Evolutionary conservation across 2,329 filamentous ascomycete genomes (phyloP), one percentile per base, ranked within the genome.

Genomic region (Trichoderma aggressivum): DNA sequence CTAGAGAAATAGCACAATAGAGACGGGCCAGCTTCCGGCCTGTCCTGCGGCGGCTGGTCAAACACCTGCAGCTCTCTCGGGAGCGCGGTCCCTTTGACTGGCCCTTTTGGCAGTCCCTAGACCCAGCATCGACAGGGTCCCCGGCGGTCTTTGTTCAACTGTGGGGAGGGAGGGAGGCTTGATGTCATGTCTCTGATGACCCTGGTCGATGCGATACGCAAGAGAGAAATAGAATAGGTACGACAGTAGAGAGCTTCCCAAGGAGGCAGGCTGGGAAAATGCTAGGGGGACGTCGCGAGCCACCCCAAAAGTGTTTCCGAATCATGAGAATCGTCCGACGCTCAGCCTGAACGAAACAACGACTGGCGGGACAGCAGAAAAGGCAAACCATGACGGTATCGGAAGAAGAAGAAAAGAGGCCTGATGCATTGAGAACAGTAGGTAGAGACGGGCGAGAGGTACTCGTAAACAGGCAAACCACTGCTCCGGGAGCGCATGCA

Each of bases 161-260:
- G 66, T 32, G 66, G 66, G 56, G 66, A 59, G 30, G 65, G 65
- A 39, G 65, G 32, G 30, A 53, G 62, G 62, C 58, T 65, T 64
- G 60, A 70, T 70, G 60, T 65, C 68, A 64, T 64, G 61, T 70
- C 60, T 64, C 68, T 70, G 21, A 36, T 50, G 26, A 70, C 36
- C 68, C 68, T 28, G 50, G 68, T 63, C 68, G 30, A 65, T 32
- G 26, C 11, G 26, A 55, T 14, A 63, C 21, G 34, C 24, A 39
- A 18, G n/a, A 32, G 39, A 58, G 34, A 56, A 26, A 70, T 7
- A 11, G 4, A 7, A 10, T 43, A 36, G 18, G 14, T 36, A 26
- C 39, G 34, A n/a, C n/a, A 26, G 21, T 24, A 53, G 30, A 50
- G 43, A 63, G 60, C 47, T 65, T 66, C 63, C 63, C 28, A 66